Conservation (phyloP, 495 filamentous ascomycete genomes). For the Echria macrotheca region DNA sequence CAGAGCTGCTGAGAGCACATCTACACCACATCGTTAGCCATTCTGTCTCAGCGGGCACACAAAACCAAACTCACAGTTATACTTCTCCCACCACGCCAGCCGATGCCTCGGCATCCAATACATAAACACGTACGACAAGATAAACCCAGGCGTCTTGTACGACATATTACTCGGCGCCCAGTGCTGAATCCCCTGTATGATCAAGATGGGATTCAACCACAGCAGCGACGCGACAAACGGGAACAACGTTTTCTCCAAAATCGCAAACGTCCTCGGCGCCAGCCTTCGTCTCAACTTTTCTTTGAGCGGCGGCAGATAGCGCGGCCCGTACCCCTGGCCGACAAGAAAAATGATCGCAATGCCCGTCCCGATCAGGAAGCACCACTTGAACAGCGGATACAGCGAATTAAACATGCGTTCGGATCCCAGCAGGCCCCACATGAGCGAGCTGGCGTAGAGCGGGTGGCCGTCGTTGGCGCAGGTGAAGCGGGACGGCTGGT, state of each 20-base stretch:
- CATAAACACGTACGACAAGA: slow-evolving; percentile 29
- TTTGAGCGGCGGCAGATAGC: slow-evolving; percentile 24
- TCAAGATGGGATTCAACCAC: slow-evolving; percentile 27
- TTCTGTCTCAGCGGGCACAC: too few relatives aligned
- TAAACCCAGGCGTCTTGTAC: slow-evolving; percentile 30
- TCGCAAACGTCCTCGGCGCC: slow-evolving; percentile 16
- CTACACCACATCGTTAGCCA: too few relatives aligned
- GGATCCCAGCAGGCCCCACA: slow-evolving; percentile 34
- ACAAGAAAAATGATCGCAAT: slow-evolving; percentile 27
- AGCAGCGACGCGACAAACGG: slow-evolving; percentile 23
- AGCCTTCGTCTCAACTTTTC: slow-evolving; percentile 25
- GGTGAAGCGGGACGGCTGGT: slow-evolving; percentile 28
- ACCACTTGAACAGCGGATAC: slow-evolving; percentile 37
- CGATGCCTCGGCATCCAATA: slow-evolving; percentile 21
- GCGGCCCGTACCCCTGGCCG: slow-evolving; percentile 27
- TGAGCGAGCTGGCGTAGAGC: slow-evolving; percentile 28
- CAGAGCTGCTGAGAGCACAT: slow-evolving; percentile 55
- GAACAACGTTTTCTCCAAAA: slow-evolving; percentile 25
- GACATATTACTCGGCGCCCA: slow-evolving; percentile 30
- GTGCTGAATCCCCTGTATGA: slow-evolving; percentile 30
- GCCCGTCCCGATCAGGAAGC: slow-evolving; percentile 33
- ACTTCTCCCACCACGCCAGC: slow-evolving; percentile 40
- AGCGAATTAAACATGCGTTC: slow-evolving; percentile 33
- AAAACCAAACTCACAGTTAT: too few relatives aligned
- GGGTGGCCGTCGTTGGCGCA: slow-evolving; percentile 30